Conservation (phyloP, 129 eudicot species). For the Chrysanthemum seticuspe region DNA sequence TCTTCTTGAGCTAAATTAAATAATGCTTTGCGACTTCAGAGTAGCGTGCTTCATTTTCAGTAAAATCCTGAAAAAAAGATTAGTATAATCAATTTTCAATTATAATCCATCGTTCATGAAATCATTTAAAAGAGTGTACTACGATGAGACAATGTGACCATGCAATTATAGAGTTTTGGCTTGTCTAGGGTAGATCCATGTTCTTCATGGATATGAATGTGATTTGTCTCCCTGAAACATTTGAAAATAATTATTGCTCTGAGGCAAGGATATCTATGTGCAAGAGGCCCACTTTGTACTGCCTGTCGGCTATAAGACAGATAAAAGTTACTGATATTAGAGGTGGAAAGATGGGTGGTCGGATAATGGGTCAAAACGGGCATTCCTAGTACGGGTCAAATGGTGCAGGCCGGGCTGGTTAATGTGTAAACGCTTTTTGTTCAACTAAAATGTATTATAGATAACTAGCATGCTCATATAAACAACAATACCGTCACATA, state of each 20-base stretch:
- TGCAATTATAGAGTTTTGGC: not conserved
- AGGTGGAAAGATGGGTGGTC: too few species aligned
- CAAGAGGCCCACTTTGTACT: not conserved
- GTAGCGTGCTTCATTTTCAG: not conserved
- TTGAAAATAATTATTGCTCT: not conserved
- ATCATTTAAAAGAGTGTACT: not conserved
- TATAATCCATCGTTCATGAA: not conserved
- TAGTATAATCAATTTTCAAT: not conserved
- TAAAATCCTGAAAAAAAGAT: not conserved
- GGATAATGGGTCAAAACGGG: too few species aligned
- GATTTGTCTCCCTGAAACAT: slow-evolving; percentile 4
- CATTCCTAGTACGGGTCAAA: too few species aligned
- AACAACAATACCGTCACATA: too few species aligned
- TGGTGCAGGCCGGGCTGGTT: too few species aligned
- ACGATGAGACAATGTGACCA: not conserved
- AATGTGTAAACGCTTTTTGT: too few species aligned
- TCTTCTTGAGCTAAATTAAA: not conserved
- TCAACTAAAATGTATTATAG: too few species aligned
- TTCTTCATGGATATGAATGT: not conserved
- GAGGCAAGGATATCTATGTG: not conserved
- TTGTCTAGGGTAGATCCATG: slow-evolving; percentile 3
- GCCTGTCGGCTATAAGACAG: not conserved
- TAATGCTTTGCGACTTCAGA: not conserved
- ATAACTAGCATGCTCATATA: too few species aligned
- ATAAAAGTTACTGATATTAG: too few species aligned